phyloP scores from a whole-genome alignment of 73 alveolate species.

The Symbiodinium natans region DNA sequence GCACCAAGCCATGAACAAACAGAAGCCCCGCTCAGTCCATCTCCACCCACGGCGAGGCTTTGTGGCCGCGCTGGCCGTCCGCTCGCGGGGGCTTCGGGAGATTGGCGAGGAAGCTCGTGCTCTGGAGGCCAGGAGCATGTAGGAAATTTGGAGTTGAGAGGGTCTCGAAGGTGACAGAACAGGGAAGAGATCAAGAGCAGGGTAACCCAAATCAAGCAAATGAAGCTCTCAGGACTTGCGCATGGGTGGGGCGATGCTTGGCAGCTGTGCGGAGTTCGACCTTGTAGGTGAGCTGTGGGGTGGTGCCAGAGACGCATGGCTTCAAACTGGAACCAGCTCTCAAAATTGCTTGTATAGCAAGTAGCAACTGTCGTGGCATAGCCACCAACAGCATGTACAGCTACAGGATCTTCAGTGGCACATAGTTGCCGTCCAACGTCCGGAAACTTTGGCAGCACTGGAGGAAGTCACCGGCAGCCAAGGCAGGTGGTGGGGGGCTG shows the following conservation, averaged over 20 bases:
- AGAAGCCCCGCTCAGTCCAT: too few species aligned
- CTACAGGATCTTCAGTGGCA: slow-evolving; percentile 16
- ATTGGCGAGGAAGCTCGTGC: not conserved
- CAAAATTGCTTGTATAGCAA: not conserved
- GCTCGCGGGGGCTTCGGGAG: not conserved
- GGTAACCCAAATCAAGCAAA: too few species aligned
- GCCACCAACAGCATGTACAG: not conserved
- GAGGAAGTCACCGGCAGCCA: not conserved
- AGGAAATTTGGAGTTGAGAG: too few species aligned
- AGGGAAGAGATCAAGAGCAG: too few species aligned
- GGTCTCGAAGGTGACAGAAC: too few species aligned
- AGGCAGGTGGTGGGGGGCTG: not conserved
- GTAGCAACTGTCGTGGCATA: not conserved
- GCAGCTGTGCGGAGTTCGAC: not conserved
- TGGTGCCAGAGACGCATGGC: not conserved
- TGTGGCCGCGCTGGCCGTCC: slow-evolving; percentile 2
- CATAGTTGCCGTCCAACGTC: not conserved
- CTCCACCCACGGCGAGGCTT: not conserved
- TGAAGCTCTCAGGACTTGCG: not conserved
- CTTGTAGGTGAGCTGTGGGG: not conserved
- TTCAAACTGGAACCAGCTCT: not conserved
- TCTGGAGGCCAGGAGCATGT: not conserved
- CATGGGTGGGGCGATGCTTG: slow-evolving; percentile 12
- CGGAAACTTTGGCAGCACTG: not conserved
- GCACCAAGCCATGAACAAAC: not conserved